These are phyloP conservation scores for Fraxinus dipetala DNA, from an alignment of 305 asterid genomes.

Conservation along the genomic window DNA sequence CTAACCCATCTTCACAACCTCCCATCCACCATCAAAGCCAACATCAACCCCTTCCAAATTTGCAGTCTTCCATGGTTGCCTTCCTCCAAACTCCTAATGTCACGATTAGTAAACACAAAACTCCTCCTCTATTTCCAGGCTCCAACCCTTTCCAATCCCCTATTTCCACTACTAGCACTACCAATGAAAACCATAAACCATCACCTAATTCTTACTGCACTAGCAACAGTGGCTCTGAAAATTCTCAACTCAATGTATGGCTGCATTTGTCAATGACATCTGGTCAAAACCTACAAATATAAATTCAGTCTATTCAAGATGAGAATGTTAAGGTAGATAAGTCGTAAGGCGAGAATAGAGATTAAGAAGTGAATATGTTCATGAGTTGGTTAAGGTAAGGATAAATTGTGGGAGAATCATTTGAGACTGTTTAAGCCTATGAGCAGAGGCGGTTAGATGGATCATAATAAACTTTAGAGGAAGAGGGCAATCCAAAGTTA, in stretches of 20 bases:
- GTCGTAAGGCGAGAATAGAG: not conserved
- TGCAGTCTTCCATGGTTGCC: not conserved
- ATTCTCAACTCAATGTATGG: not conserved
- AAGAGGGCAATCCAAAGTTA: not conserved
- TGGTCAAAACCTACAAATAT: not conserved
- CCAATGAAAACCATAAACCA: not conserved
- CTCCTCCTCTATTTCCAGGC: not conserved
- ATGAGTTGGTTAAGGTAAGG: not conserved
- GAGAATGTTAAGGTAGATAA: not conserved
- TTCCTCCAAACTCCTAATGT: not conserved
- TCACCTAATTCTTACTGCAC: not conserved
- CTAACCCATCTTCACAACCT: not conserved
- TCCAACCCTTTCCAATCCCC: not conserved
- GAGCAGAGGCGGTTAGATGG: not conserved
- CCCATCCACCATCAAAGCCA: not conserved
- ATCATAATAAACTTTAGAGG: not conserved
- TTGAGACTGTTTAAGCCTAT: not conserved
- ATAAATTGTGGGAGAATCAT: not conserved
- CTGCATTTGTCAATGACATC: not conserved
- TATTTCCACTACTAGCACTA: not conserved
- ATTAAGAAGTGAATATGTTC: not conserved
- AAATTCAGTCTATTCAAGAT: not conserved
- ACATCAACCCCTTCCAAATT: not conserved
- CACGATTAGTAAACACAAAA: not conserved
- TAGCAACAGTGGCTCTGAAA: not conserved